Evolutionary conservation across 2,329 filamentous ascomycete species (phyloP).

Genomic region (Diaporthe batatas): DNA sequence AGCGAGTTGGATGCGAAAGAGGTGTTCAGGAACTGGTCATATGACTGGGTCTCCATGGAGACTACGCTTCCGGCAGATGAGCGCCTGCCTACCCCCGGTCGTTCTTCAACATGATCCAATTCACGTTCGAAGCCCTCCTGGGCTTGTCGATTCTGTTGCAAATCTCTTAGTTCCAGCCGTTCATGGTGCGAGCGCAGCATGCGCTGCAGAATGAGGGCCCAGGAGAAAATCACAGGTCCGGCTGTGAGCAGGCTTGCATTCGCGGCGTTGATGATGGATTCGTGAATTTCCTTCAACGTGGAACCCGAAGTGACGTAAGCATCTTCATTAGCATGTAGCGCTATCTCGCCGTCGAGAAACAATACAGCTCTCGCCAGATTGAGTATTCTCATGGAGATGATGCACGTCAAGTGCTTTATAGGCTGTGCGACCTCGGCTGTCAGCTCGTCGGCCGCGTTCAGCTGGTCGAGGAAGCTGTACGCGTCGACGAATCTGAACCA

Average conservation of each 20-base stretch:
- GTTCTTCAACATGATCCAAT: conserved; percentile 51
- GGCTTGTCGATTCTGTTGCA: conserved; percentile 69
- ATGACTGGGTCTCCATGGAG: conserved; percentile 71
- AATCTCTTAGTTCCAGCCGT: conserved; percentile 71
- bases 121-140: conserved; percentile 69
- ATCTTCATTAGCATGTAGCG: conserved; percentile 56
- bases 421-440: conserved; percentile 68
- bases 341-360: conserved; percentile 65
- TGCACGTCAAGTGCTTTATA: conserved; percentile 76
- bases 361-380: conserved; percentile 72
- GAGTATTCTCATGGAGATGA: conserved; percentile 79
- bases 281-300: conserved; percentile 79
- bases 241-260: conserved; percentile 71
- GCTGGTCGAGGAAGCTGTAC: conserved; percentile 76
- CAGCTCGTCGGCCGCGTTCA: conserved; percentile 66
- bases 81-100: conserved; percentile 59
- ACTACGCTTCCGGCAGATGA: conserved; percentile 74
- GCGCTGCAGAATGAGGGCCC: conserved; percentile 81
- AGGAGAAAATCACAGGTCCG: conserved; percentile 82
- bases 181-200: conserved; percentile 75
- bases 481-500: conserved; percentile 83
- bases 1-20: conserved; percentile 56
- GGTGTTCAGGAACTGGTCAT: conserved; percentile 67
- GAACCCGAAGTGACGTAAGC: conserved; percentile 78
- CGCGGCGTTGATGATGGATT: conserved; percentile 74